Evolutionary conservation across 2,329 filamentous ascomycete genomes (phyloP).

Genomic region (Dothideomycetidae sp.): DNA sequence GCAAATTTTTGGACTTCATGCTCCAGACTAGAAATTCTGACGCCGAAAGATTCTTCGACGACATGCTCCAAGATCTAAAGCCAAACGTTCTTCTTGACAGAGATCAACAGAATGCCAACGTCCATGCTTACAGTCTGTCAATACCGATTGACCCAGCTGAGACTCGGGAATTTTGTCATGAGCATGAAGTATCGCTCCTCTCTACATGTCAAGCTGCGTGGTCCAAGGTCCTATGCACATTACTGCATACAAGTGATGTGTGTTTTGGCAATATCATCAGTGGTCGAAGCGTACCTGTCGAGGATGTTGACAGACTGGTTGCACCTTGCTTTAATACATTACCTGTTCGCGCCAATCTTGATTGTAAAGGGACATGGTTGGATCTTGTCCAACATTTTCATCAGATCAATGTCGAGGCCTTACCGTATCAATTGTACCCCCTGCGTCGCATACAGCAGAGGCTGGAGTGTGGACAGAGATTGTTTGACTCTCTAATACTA

Average conservation of each 20-base stretch:
- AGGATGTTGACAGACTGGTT: slow-evolving; percentile 56
- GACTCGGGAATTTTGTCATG: slow-evolving; percentile 37
- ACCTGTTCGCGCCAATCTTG: slow-evolving; percentile 49
- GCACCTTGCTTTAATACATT: slow-evolving; percentile 89
- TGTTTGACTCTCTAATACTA: slow-evolving; percentile 73
- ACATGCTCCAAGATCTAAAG: slow-evolving; percentile 40
- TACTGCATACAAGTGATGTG: slow-evolving; percentile 47
- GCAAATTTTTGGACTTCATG: slow-evolving; percentile 49
- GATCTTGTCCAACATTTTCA: slow-evolving; percentile 49
- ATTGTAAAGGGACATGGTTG: slow-evolving; percentile 34
- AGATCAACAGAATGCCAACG: too few species aligned
- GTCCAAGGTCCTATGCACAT: slow-evolving; percentile 47
- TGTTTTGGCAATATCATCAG: slow-evolving; percentile 82
- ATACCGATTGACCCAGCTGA: too few species aligned
- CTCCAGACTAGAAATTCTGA: slow-evolving; percentile 33
- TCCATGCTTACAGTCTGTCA: too few species aligned
- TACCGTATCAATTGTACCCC: slow-evolving; percentile 61
- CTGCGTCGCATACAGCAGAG: slow-evolving; percentile 52
- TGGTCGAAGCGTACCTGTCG: slow-evolving; percentile 54
- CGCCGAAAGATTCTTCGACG: slow-evolving; percentile 52
- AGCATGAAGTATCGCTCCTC: slow-evolving; percentile 44
- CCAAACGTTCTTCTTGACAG: too few species aligned
- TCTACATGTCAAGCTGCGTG: slow-evolving; percentile 59
- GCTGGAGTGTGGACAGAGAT: slow-evolving; percentile 28
- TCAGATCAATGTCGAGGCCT: slow-evolving; percentile 42